Conservation (phyloP, 2,329 filamentous ascomycete species). For the Alternaria panax region DNA sequence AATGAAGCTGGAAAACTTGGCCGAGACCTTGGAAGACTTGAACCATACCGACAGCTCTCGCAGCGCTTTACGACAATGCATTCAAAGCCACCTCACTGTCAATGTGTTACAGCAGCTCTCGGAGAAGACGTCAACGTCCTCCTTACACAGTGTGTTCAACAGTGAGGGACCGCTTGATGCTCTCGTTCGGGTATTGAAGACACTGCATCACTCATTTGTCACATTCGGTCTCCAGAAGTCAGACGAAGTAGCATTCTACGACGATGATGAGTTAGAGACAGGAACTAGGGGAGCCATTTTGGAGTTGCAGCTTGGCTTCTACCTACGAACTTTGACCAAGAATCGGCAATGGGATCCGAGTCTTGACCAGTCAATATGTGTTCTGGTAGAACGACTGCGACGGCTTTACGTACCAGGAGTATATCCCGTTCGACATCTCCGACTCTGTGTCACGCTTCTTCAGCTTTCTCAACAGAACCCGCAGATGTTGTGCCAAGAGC, state of each 20-base stretch:
- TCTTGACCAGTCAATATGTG: constrained; percentile 34
- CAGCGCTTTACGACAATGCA: constrained; percentile 66
- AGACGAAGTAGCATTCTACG: constrained; percentile 56
- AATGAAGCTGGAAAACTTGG: constrained; percentile 72
- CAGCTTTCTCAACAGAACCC: constrained; percentile 64
- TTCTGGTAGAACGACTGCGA: constrained; percentile 31
- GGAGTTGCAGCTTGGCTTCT: constrained; percentile 53
- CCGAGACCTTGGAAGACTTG: constrained; percentile 64
- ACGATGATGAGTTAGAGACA: constrained; percentile 39
- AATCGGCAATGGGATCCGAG: constrained; percentile 40
- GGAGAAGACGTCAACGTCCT: constrained; percentile 56
- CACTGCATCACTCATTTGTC: constrained; percentile 63
- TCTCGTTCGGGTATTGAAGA: constrained; percentile 66
- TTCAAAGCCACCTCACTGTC: constrained; percentile 66
- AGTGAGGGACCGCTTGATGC: constrained; percentile 58
- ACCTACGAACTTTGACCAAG: constrained; percentile 38
- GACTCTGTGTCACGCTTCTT: constrained; percentile 35
- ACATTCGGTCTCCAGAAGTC: constrained; percentile 56
- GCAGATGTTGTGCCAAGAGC: constrained; percentile 57
- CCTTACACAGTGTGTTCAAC: constrained; percentile 64
- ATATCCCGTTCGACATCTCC: constrained; percentile 45
- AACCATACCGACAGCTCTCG: constrained; percentile 66
- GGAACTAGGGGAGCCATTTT: constrained; percentile 49
- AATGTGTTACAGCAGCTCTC: constrained; percentile 65
- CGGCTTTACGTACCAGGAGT: constrained; percentile 35